A percentile compares a stretch with the other conserved stretches of the same genome.
These are phyloP conservation scores for Candida montana DNA, from an alignment of 805 yeast genomes.

Conservation along the genomic window DNA sequence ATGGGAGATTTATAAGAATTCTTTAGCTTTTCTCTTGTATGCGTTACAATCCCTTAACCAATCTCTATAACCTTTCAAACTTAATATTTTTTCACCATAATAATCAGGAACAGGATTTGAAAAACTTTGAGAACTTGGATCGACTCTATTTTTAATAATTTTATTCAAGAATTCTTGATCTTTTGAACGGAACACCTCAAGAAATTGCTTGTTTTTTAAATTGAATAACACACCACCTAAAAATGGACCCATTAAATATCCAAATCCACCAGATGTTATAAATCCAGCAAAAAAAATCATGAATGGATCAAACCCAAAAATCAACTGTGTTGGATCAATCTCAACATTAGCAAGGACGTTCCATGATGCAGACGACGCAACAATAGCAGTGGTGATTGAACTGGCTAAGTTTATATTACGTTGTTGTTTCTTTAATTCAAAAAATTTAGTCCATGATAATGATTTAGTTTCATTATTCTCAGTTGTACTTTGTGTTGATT, in stretches of 20 bases:
- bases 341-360: conserved; percentile 72
- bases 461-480: conserved; percentile 1
- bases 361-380: conserved; percentile 67
- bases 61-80: conserved; percentile 80
- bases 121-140: conserved; percentile 85
- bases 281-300: conserved; percentile 74
- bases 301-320: conserved; percentile 87
- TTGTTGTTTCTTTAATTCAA: conserved; percentile 68
- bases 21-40: conserved; percentile 74
- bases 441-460: conserved; percentile 76
- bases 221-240: conserved; percentile 70
- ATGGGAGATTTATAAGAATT: conserved; percentile 46
- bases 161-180: conserved; percentile 72
- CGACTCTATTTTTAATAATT: conserved; percentile 76
- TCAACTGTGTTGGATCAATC: conserved; percentile 79
- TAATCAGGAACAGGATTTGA: conserved; percentile 97
- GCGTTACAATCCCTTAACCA: conserved; percentile 96
- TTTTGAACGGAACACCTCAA: conserved; percentile 49
- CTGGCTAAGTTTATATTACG: conserved; percentile 63
- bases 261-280: conserved; percentile 65
- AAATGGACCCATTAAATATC: conserved; percentile 78
- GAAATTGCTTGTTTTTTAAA: conserved; percentile 40
- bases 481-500: neutral
- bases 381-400: conserved; percentile 60
- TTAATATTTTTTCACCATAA: conserved; percentile 92